Evolutionary conservation across 306 rosid species (phyloP).

Genomic region (Pueraria montana): DNA sequence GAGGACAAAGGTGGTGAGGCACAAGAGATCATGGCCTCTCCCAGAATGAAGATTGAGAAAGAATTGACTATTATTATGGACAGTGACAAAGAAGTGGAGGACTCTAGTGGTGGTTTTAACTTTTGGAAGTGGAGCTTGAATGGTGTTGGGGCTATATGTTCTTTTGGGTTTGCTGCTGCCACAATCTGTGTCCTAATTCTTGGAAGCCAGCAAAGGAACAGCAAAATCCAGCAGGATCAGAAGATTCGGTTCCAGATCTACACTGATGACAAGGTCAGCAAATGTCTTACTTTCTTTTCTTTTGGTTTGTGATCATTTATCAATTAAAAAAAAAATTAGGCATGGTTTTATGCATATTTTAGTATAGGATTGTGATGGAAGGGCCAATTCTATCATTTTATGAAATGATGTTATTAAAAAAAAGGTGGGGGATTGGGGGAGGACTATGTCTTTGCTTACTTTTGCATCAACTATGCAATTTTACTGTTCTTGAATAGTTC

Average conservation of each 20-base stretch:
- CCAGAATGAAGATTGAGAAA: constrained; percentile 55
- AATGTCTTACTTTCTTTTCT: background rate
- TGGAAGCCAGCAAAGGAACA: constrained; percentile 68
- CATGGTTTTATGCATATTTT: constrained; percentile 5
- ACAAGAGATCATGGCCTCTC: constrained; percentile 56
- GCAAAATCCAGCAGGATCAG: constrained; percentile 51
- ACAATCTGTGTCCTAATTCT: constrained; percentile 72
- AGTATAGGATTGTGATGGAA: constrained; percentile 25
- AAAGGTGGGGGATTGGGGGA: background rate
- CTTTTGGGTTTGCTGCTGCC: constrained; percentile 90
- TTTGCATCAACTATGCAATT: background rate
- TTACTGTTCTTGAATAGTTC: constrained; percentile 30
- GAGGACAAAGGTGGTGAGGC: constrained; percentile 62
- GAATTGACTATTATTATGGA: constrained; percentile 46
- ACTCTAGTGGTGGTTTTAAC: constrained; percentile 48
- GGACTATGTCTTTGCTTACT: background rate
- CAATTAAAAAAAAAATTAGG: background rate
- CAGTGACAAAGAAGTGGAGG: constrained; percentile 40
- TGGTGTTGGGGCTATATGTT: constrained; percentile 91
- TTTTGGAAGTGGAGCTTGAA: constrained; percentile 76
- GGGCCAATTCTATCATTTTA: background rate
- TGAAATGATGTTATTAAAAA: background rate
- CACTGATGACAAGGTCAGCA: constrained; percentile 75
- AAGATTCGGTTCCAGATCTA: constrained; percentile 73
- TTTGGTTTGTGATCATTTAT: background rate